Percentiles rank a stretch among this genome's conserved stretches.
Evolutionary conservation across 2,329 filamentous ascomycete genomes (phyloP).

Genomic region (Chaetothyriales sp.): DNA sequence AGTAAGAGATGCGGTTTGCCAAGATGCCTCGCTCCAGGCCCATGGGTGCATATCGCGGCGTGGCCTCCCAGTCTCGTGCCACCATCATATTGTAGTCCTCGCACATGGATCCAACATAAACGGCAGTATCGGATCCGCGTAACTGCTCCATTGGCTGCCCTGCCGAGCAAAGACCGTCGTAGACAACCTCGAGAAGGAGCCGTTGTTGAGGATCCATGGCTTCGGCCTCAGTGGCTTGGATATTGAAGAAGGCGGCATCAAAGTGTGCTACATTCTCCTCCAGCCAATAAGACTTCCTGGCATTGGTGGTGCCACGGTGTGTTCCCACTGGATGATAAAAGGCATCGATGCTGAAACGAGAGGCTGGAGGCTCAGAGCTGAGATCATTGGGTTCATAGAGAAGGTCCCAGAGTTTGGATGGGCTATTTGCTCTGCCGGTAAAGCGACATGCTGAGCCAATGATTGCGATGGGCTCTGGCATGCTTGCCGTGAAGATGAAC

Average conservation of each 20-base stretch:
- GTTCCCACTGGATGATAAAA: conserved; percentile 13
- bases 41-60: conserved; percentile 15
- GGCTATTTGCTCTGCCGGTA: conserved; percentile 14
- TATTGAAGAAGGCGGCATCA: conserved; percentile 22
- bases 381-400: conserved; percentile 6
- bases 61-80: conserved; percentile 9
- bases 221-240: conserved; percentile 16
- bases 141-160: conserved; percentile 17
- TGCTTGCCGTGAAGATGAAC: neutral
- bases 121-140: conserved; percentile 20
- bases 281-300: conserved; percentile 9
- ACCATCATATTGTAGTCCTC: conserved; percentile 20
- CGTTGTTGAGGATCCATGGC: conserved; percentile 23
- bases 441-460: conserved; percentile 17
- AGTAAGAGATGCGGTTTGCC: conserved; percentile 27
- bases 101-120: conserved; percentile 21
- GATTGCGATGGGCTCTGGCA: conserved; percentile 17
- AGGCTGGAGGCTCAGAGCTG: conserved; percentile 11
- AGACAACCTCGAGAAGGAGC: conserved; percentile 19
- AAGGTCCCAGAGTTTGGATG: conserved; percentile 16
- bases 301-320: conserved; percentile 3
- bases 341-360: conserved; percentile 17
- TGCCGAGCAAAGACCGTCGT: conserved; percentile 19
- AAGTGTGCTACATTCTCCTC: conserved; percentile 19
- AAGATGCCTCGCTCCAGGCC: conserved; percentile 25